Conservation (phyloP, 495 filamentous ascomycete genomes). For the Talaromyces nanjingensis region DNA sequence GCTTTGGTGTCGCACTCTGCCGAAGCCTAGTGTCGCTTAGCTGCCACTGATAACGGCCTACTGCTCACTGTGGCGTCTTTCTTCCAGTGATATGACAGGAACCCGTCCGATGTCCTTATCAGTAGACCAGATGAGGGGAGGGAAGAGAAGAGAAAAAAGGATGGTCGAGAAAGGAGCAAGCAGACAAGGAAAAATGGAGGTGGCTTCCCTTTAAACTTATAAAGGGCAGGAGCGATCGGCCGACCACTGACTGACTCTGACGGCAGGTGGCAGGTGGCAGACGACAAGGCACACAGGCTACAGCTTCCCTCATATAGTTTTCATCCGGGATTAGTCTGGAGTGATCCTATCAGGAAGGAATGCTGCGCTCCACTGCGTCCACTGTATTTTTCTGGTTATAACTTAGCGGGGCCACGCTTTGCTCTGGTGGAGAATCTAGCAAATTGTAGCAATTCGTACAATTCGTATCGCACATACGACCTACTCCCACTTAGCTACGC, state of each 20-base stretch:
- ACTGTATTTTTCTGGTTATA: neutral
- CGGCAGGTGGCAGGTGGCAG: conserved; percentile 2
- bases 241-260: neutral
- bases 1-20: neutral
- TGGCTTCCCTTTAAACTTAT: neutral
- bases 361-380: neutral
- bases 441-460: too few species aligned
- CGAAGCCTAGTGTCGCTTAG: neutral
- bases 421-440: neutral
- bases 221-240: conserved; percentile 4
- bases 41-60: neutral
- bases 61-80: neutral
- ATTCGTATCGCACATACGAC: neutral
- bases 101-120: neutral
- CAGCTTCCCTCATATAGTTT: neutral
- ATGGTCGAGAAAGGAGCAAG: neutral
- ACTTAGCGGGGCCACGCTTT: neutral
- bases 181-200: neutral
- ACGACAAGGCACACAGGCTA: neutral
- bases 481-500: too few species aligned
- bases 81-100: neutral
- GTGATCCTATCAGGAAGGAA: neutral
- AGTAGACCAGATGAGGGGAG: neutral
- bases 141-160: neutral
- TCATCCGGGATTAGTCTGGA: neutral